These are phyloP conservation scores for Cercospora beticola DNA, from an alignment of 2,329 filamentous ascomycete species.

Conservation along the genomic window DNA sequence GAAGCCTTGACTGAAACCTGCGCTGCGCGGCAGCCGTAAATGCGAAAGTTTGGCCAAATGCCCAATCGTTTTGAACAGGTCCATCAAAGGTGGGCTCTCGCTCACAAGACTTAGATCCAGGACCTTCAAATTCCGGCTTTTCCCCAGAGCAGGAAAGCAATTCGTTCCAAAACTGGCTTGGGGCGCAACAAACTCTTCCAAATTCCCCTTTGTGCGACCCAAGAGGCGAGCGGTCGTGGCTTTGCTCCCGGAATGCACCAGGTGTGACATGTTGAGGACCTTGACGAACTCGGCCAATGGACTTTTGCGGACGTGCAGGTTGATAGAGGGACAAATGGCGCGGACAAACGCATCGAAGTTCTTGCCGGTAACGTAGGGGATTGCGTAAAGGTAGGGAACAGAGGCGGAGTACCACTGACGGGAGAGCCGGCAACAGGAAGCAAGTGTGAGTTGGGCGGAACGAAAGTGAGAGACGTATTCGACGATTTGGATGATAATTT, in stretches of 20 bases:
- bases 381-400: conserved; percentile 53
- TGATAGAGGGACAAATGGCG: conserved; percentile 56
- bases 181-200: conserved; percentile 59
- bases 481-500: conserved; percentile 55
- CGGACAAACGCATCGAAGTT: conserved; percentile 56
- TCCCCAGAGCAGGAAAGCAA: conserved; percentile 57
- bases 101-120: conserved; percentile 56
- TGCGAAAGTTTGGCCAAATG: conserved; percentile 46
- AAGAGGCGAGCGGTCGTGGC: conserved; percentile 58
- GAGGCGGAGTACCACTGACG: conserved; percentile 58
- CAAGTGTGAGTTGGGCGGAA: conserved; percentile 49
- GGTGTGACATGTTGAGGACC: conserved; percentile 52
- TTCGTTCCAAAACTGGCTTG: conserved; percentile 58
- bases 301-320: conserved; percentile 50
- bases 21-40: conserved; percentile 43
- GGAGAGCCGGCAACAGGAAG: conserved; percentile 54
- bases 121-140: conserved; percentile 51
- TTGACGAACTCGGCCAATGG: conserved; percentile 53
- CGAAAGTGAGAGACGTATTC: conserved; percentile 42
- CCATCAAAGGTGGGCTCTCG: conserved; percentile 50
- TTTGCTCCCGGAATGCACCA: conserved; percentile 61
- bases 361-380: conserved; percentile 52
- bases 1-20: conserved; percentile 32
- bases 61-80: conserved; percentile 53
- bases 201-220: conserved; percentile 51